Percentiles rank a stretch among this genome's conserved stretches.
phyloP scores from a whole-genome alignment of 345 rosid genomes.

The Anacardium occidentale region DNA sequence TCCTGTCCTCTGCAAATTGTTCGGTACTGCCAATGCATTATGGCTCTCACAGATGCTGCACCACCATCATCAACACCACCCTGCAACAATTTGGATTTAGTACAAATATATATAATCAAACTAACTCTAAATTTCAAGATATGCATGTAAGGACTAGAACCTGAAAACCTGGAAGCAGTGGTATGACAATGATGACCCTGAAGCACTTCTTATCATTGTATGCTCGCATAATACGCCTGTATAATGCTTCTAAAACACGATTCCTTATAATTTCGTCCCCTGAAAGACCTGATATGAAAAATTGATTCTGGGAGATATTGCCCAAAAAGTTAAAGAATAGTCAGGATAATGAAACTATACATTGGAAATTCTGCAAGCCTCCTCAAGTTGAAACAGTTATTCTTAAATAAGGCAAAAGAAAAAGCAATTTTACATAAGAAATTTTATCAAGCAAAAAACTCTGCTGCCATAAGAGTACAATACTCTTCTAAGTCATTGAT shows the following conservation, averaged over 20 bases:
- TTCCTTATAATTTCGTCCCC: slow-evolving; percentile 81
- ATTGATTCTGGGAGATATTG: slow-evolving; percentile 83
- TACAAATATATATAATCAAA: not conserved
- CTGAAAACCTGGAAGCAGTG: slow-evolving; percentile 98
- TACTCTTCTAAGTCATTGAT: not conserved
- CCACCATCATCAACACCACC: slow-evolving; percentile 97
- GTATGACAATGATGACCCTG: slow-evolving; percentile 87
- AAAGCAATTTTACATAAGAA: not conserved
- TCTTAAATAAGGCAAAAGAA: not conserved
- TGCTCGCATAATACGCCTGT: slow-evolving; percentile 78
- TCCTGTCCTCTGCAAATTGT: slow-evolving; percentile 90
- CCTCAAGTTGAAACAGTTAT: not conserved
- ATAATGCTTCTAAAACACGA: slow-evolving; percentile 87
- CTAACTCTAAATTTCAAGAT: slow-evolving; percentile 17
- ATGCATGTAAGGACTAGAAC: slow-evolving; percentile 34
- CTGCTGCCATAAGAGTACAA: not conserved
- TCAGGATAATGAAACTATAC: slow-evolving; percentile 30
- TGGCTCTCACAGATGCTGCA: slow-evolving; percentile 98
- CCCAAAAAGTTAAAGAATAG: slow-evolving; percentile 39
- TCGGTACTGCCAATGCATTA: slow-evolving; percentile 99
- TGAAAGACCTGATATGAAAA: slow-evolving; percentile 98
- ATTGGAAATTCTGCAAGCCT: slow-evolving; percentile 4
- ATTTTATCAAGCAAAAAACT: not conserved
- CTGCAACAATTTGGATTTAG: slow-evolving; percentile 40
- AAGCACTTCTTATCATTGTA: slow-evolving; percentile 78